Base-by-base conservation (phyloP, 2,329 filamentous ascomycete species). In the Aspergillus aculeatinus region DNA sequence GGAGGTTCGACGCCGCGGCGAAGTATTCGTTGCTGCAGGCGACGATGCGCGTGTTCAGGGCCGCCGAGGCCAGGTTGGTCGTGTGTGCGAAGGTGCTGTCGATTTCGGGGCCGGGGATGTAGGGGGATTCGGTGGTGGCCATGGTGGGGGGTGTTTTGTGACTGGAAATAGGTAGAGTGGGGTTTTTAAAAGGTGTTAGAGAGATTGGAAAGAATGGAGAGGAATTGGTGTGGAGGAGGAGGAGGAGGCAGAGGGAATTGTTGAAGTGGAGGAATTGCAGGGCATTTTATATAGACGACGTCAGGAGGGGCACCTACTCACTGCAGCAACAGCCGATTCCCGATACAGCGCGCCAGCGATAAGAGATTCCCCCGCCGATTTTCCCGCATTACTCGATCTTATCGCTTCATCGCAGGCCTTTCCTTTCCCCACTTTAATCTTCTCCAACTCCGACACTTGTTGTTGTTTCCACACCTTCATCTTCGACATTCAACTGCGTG, bases 21-120 rank as follows among this genome's bases (percentile, higher is more conserved):
- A 87, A 87, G 79, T 80, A 87, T 76, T 87, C 84, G 74, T 87
- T 83, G 63, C 81, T 84, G 74, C 80, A 82, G 63, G 82, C 76
- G 63, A 87, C 76, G 66, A 87, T 75, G 23, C 77, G 79, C 65
- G 80, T 83, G 61, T 85, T 81, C 51, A 87, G 78, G 60, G 68
- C 71, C 31, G 73, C 68, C 1, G 76, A 78, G 56, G 72, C 70
- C n/a, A 77, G 69, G 64, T 76, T 85, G 68, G 82, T 85, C 60
- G 81, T 80, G 48, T 81, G 82, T 54, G 81, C 80, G 73, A 86
- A 86, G 11, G 80, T 81, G 4, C 74, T 64, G 70, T 85, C 82
- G 62, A 86, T 86, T 50, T 82, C 65, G 23, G 80, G 74, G 31
- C 78, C 72, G 25, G 81, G 74, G 47, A 85, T 72, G 55, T 53